These are phyloP conservation scores for Lophiostoma macrostomum DNA, from an alignment of 495 filamentous ascomycete species.

Conservation along the genomic window DNA sequence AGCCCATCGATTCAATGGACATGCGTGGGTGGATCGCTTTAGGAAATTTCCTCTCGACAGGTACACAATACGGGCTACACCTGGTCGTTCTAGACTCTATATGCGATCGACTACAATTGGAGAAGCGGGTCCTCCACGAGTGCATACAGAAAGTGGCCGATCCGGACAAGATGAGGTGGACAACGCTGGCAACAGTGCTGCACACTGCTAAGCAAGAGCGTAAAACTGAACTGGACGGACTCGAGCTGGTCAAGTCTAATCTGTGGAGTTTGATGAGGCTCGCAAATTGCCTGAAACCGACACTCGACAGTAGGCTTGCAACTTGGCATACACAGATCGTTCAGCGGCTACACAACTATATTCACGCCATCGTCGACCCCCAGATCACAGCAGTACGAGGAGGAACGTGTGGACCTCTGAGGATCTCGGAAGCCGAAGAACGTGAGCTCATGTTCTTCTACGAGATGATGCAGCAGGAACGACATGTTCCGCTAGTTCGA, in stretches of 20 bases:
- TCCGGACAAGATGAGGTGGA: constrained; percentile 12
- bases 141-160: not conserved
- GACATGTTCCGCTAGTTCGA: constrained; percentile 11
- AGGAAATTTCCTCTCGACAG: not conserved
- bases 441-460: constrained; percentile 5
- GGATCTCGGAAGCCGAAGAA: not conserved
- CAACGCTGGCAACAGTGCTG: not conserved
- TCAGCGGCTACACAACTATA: not conserved
- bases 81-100: constrained; percentile 6
- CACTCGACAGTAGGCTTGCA: not conserved
- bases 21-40: constrained; percentile 23
- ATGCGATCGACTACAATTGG: constrained; percentile 2
- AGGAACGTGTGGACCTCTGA: not conserved
- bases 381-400: not conserved
- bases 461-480: constrained; percentile 9
- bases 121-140: not conserved
- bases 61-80: not conserved
- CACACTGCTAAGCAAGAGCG: not conserved
- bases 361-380: no score
- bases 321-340: not conserved
- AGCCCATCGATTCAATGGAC: constrained; percentile 7
- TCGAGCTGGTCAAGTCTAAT: not conserved
- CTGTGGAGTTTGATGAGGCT: not conserved
- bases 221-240: not conserved
- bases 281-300: not conserved